These are phyloP conservation scores for Davidsoniella eucalypti DNA, from an alignment of 2,329 filamentous ascomycete genomes.

Conservation along the genomic window DNA sequence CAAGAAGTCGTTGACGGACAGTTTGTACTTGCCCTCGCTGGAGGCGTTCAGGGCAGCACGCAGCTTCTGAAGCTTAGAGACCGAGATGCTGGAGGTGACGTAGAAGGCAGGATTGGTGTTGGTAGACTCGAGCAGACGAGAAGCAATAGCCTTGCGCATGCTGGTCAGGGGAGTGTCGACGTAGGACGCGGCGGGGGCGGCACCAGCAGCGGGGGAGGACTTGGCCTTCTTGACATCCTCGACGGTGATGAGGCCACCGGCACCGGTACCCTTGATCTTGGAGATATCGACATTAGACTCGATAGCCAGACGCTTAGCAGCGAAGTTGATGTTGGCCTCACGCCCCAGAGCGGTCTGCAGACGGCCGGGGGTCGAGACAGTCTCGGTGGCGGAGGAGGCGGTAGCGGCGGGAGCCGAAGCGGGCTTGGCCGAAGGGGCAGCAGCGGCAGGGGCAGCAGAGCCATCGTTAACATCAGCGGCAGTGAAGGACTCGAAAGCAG, in stretches of 20 bases:
- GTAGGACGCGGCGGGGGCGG: slow-evolving; percentile 48
- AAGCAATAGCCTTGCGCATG: slow-evolving; percentile 98
- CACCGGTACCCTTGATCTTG: slow-evolving; percentile 71
- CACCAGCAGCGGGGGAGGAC: slow-evolving; percentile 35
- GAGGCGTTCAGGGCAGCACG: slow-evolving; percentile 82
- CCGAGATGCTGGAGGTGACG: slow-evolving; percentile 78
- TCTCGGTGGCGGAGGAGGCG: slow-evolving; percentile 35
- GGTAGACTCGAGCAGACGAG: slow-evolving; percentile 73
- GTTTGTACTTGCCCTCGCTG: slow-evolving; percentile 88
- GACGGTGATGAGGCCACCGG: slow-evolving; percentile 75
- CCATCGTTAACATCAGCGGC: slow-evolving; percentile 77
- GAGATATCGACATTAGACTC: slow-evolving; percentile 69
- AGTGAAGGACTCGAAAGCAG: slow-evolving; percentile 77
- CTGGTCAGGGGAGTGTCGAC: slow-evolving; percentile 70
- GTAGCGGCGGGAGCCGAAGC: slow-evolving; percentile 28
- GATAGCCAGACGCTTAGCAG: slow-evolving; percentile 65
- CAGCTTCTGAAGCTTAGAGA: slow-evolving; percentile 90
- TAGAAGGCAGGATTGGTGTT: slow-evolving; percentile 97
- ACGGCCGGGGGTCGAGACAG: slow-evolving; percentile 58
- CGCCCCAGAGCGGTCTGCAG: slow-evolving; percentile 76
- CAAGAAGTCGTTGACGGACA: slow-evolving; percentile 98
- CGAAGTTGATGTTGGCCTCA: slow-evolving; percentile 53
- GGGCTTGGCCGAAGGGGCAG: slow-evolving; percentile 37
- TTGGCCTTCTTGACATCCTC: slow-evolving; percentile 82
- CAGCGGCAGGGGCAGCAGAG: slow-evolving; percentile 46